Conservation (phyloP, 139 green algal species). For the Gonium pectorale region DNA sequence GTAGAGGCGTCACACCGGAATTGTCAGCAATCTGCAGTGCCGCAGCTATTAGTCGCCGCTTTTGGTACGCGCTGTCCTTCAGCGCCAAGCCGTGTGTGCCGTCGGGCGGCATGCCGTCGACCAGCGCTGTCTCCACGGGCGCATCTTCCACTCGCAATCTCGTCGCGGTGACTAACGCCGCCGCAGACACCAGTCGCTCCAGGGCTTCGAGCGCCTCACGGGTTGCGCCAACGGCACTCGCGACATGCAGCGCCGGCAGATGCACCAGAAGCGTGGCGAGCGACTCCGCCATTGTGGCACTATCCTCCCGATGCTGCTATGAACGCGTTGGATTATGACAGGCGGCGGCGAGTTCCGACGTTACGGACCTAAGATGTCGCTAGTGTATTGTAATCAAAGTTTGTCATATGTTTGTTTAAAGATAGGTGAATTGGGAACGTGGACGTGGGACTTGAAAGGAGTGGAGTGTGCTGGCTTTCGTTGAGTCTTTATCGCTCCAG, state of each 20-base stretch:
- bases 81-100: background rate
- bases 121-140: background rate
- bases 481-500: too few relatives aligned
- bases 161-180: background rate
- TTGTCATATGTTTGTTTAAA: too few relatives aligned
- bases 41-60: background rate
- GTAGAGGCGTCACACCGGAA: background rate
- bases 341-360: too few relatives aligned
- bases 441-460: too few relatives aligned
- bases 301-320: too few relatives aligned
- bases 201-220: background rate
- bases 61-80: background rate
- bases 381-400: too few relatives aligned
- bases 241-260: background rate
- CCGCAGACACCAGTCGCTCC: background rate
- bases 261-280: background rate
- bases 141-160: background rate
- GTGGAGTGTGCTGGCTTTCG: too few relatives aligned
- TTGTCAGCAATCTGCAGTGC: conserved; percentile 2
- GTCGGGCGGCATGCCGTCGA: background rate
- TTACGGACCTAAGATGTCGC: too few relatives aligned
- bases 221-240: background rate
- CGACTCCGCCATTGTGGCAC: too few relatives aligned
- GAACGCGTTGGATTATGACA: too few relatives aligned
- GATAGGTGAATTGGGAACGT: too few relatives aligned